These are phyloP conservation scores for Sugiyamaella lignohabitans DNA, from an alignment of 805 yeast genomes.

Conservation along the genomic window DNA sequence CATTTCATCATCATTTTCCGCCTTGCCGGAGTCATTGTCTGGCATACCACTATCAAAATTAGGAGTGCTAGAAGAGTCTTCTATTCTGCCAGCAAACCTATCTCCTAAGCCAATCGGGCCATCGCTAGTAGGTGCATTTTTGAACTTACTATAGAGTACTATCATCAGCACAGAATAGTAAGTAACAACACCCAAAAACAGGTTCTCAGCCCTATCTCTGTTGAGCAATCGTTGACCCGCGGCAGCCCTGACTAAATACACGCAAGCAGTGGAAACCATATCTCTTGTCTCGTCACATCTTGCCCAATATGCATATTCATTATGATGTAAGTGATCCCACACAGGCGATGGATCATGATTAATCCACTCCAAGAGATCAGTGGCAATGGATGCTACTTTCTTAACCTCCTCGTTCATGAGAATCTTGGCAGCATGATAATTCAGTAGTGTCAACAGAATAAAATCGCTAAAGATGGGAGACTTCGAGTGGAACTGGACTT, in stretches of 20 bases:
- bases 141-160: constrained; percentile 24
- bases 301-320: constrained; percentile 19
- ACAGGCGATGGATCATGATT: constrained; percentile 1
- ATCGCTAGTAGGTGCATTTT: not conserved
- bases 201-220: constrained; percentile 17
- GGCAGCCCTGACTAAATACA: constrained; percentile 25
- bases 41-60: no score
- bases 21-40: not conserved
- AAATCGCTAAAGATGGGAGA: constrained; percentile 22
- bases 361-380: constrained; percentile 18
- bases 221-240: constrained; percentile 20
- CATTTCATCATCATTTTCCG: constrained; percentile 16
- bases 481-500: constrained; percentile 9
- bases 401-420: constrained; percentile 29
- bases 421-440: constrained; percentile 27
- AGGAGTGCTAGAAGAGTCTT: constrained; percentile 8
- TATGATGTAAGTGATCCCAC: constrained; percentile 2
- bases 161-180: constrained; percentile 26
- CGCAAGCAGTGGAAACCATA: constrained; percentile 23
- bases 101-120: not conserved
- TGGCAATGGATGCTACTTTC: constrained; percentile 25
- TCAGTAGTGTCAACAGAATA: constrained; percentile 23
- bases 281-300: constrained; percentile 25
- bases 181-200: constrained; percentile 24
- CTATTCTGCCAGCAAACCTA: constrained; percentile 1